Conservation (phyloP, 1,284 basidiomycete genomes). For the Sporisorium iseilematis-ciliati region DNA sequence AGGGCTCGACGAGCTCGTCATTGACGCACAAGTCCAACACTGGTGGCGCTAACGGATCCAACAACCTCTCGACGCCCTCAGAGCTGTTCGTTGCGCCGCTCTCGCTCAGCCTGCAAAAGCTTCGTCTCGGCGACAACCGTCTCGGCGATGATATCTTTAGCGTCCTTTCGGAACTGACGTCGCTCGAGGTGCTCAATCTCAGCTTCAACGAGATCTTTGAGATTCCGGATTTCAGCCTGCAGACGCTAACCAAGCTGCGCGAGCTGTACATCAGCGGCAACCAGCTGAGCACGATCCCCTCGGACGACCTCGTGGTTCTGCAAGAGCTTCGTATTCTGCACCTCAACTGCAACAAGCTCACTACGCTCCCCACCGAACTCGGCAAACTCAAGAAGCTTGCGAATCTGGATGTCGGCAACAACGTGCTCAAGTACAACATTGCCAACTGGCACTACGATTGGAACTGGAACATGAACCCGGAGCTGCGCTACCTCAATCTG, state of each 20-base stretch:
- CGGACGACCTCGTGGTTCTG: conserved; percentile 72
- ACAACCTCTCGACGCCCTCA: conserved; percentile 31
- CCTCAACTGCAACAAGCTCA: conserved; percentile 93
- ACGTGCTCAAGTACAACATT: conserved; percentile 96
- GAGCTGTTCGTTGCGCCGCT: conserved; percentile 75
- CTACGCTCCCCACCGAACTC: conserved; percentile 90
- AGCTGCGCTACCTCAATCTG: conserved; percentile 88
- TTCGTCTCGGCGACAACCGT: conserved; percentile 91
- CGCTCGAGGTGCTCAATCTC: conserved; percentile 81
- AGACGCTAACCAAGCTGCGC: conserved; percentile 78
- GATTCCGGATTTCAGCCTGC: conserved; percentile 79
- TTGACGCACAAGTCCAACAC: conserved; percentile 33
- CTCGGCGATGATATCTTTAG: conserved; percentile 86
- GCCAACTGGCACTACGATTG: conserved; percentile 99
- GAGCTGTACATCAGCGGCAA: conserved; percentile 95
- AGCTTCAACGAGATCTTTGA: conserved; percentile 97
- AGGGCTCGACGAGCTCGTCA: conserved; percentile 62
- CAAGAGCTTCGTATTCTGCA: conserved; percentile 74
- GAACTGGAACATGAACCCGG: conserved; percentile 99
- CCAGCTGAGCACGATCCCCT: conserved; percentile 87
- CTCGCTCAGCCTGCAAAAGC: conserved; percentile 78
- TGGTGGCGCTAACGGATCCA: conserved; percentile 18
- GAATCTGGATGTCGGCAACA: conserved; percentile 93
- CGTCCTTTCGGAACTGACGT: conserved; percentile 77
- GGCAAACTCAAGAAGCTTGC: conserved; percentile 84